Evolutionary conservation across 371 early-diverging fungal species (phyloP).

Genomic region (Syncephalastrum monosporum): DNA sequence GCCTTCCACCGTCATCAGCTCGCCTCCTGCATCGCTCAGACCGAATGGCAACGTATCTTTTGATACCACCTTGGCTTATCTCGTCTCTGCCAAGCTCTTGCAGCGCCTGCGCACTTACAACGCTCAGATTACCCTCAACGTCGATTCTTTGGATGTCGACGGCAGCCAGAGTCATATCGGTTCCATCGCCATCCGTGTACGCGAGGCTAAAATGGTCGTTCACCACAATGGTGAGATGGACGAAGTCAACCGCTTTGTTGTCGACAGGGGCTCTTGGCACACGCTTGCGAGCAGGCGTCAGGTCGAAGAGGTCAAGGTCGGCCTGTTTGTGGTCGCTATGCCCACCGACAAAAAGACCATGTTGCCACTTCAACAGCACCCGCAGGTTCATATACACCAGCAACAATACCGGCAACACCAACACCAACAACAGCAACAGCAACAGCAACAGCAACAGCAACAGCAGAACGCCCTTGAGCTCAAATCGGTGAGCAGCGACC

Average conservation of each 20-base stretch:
- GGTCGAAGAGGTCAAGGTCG: constrained; percentile 33
- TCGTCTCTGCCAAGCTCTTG: constrained; percentile 41
- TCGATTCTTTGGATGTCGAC: constrained; percentile 15
- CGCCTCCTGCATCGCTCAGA: constrained; percentile 25
- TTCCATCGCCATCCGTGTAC: constrained; percentile 17
- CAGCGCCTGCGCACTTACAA: constrained; percentile 33
- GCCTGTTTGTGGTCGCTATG: constrained; percentile 47
- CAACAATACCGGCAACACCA: no score
- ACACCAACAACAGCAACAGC: no score
- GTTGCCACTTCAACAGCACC: neutral
- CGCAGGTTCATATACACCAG: no score
- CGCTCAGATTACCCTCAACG: constrained; percentile 26
- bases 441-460: neutral
- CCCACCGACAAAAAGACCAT: constrained; percentile 24
- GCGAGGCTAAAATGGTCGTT: constrained; percentile 43
- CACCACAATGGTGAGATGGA: constrained; percentile 33
- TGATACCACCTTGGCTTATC: constrained; percentile 39
- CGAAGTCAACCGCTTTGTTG: constrained; percentile 39
- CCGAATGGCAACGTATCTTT: constrained; percentile 26
- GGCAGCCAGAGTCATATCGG: constrained; percentile 15
- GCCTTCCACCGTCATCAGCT: constrained; percentile 33
- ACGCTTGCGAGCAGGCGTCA: constrained; percentile 12
- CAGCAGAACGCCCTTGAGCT: neutral
- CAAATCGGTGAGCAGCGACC: constrained; percentile 8
- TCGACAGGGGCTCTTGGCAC: constrained; percentile 43